Percentiles rank a stretch among this genome's conserved stretches.
Evolutionary conservation across 2,329 filamentous ascomycete genomes (phyloP).

Genomic region (Neonectria sp.): DNA sequence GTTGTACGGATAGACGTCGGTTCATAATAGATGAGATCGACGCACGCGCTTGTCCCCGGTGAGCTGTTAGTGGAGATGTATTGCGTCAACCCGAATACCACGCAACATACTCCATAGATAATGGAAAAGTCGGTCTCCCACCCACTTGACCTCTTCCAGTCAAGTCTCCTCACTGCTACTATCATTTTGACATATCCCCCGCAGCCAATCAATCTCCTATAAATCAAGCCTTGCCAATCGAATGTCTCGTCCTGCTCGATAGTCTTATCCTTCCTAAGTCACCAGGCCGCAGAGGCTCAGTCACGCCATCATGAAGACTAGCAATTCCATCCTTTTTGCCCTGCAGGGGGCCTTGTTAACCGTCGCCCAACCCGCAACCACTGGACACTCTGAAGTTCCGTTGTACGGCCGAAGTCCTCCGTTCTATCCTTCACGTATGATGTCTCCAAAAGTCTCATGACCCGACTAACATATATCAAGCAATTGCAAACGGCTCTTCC

Average conservation of each 20-base stretch:
- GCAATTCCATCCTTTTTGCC: neutral
- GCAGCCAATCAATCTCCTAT: neutral
- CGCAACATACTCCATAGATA: neutral
- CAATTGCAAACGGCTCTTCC: neutral
- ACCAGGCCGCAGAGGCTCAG: neutral
- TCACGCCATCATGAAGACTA: neutral
- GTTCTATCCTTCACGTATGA: constrained; percentile 19
- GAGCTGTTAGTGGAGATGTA: neutral
- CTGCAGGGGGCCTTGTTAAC: neutral
- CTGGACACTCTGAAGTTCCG: neutral
- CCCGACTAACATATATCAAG: neutral
- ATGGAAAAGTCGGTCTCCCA: neutral
- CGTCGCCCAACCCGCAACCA: neutral
- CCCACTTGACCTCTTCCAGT: neutral
- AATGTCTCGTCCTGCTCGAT: neutral
- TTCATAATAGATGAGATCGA: neutral
- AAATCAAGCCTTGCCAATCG: neutral
- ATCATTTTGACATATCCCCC: neutral
- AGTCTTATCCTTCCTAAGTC: neutral
- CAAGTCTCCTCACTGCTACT: neutral
- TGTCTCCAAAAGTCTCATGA: neutral
- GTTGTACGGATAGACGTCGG: neutral
- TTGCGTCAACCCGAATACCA: neutral
- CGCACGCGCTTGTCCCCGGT: neutral
- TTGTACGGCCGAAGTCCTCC: constrained; percentile 14